Evolutionary conservation across 192 early-diverging fungal species (phyloP).

Genomic region (Coemansia sp.): DNA sequence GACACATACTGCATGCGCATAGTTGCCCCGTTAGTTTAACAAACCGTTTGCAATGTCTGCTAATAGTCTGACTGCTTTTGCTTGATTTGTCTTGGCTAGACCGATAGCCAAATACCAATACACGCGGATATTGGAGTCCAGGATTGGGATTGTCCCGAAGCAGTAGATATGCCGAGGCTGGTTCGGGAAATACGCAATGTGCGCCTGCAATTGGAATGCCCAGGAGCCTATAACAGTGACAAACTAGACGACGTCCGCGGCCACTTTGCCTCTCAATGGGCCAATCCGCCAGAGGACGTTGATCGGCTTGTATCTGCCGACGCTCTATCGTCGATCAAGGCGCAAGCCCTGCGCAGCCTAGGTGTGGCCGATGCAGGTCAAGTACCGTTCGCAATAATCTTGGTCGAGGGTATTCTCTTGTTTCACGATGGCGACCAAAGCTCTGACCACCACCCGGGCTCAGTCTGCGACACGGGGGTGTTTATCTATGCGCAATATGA

Average conservation of each 20-base stretch:
- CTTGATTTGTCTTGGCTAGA: conserved; percentile 20
- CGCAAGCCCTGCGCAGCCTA: conserved; percentile 11
- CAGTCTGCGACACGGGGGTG: conserved; percentile 28
- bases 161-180: conserved; percentile 61
- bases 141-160: conserved; percentile 82
- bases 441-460: conserved; percentile 51
- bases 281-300: conserved; percentile 47
- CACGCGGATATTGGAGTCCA: conserved; percentile 58
- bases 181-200: conserved; percentile 13
- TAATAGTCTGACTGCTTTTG: neutral
- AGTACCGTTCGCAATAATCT: conserved; percentile 33
- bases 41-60: neutral
- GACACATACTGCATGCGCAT: neutral
- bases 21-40: neutral
- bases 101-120: conserved; percentile 67
- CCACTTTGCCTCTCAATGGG: conserved; percentile 52
- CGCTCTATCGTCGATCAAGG: conserved; percentile 15
- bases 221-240: neutral
- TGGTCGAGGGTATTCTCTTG: conserved; percentile 81
- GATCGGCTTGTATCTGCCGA: conserved; percentile 20
- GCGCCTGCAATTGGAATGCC: conserved; percentile 12
- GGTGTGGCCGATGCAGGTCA: conserved; percentile 11
- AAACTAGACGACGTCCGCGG: neutral
- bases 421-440: conserved; percentile 58
- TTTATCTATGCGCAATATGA: conserved; percentile 62